Evolutionary conservation across 768 basidiomycete genomes (phyloP).

Genomic region (Kwoniella sp.): DNA sequence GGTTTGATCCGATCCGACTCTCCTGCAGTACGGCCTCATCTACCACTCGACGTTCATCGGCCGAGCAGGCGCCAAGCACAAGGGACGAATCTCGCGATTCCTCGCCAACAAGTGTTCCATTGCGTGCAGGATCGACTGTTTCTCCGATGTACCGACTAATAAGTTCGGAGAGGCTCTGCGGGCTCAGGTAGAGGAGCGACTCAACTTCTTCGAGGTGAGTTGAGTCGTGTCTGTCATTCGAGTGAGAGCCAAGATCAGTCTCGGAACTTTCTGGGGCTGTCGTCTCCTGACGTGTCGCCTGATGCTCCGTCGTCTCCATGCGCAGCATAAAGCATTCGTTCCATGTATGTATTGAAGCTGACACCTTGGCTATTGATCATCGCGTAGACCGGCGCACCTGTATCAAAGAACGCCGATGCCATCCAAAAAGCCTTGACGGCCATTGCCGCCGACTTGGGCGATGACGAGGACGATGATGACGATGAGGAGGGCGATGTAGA

Average conservation of each 20-base stretch:
- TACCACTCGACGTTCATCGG: slow-evolving; percentile 98
- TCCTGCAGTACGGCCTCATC: slow-evolving; percentile 82
- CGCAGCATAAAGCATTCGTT: too few relatives aligned
- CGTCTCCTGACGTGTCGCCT: too few relatives aligned
- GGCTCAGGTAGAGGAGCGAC: slow-evolving; percentile 90
- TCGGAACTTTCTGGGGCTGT: too few relatives aligned
- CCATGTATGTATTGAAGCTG: neutral
- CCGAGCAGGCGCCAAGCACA: slow-evolving; percentile 88
- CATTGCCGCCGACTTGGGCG: slow-evolving; percentile 58
- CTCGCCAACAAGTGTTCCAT: slow-evolving; percentile 98
- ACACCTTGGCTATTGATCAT: neutral
- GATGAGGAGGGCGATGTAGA: slow-evolving; percentile 69
- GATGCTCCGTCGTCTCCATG: too few relatives aligned
- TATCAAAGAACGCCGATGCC: slow-evolving; percentile 84
- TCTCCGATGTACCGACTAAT: slow-evolving; percentile 73
- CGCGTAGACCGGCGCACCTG: slow-evolving; percentile 70
- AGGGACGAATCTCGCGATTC: slow-evolving; percentile 98
- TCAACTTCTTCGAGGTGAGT: slow-evolving; percentile 80
- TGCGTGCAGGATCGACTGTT: slow-evolving; percentile 95
- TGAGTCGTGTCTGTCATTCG: neutral
- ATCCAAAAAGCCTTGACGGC: slow-evolving; percentile 84
- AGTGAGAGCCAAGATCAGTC: neutral
- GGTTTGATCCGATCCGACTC: too few relatives aligned
- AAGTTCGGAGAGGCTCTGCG: slow-evolving; percentile 95
- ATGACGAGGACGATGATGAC: slow-evolving; percentile 59